Conservation (phyloP, 495 filamentous ascomycete species). For the Neurospora sublineolata region DNA sequence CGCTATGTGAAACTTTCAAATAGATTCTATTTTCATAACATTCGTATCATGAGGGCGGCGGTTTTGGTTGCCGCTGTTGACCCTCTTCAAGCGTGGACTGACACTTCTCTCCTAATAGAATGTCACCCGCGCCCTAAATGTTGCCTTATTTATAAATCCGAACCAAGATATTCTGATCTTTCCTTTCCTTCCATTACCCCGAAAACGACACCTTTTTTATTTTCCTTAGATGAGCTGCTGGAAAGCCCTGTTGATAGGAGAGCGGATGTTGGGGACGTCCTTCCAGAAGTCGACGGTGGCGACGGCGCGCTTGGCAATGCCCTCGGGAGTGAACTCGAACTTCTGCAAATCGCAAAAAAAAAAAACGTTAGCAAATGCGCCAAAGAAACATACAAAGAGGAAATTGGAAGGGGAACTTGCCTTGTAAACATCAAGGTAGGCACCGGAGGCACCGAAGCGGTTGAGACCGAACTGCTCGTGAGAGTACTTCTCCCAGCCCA, state of each 20-base stretch:
- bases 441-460: slow-evolving; percentile 90
- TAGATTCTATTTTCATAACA: not conserved
- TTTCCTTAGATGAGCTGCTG: slow-evolving; percentile 61
- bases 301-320: slow-evolving; percentile 85
- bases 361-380: slow-evolving; percentile 5
- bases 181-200: not conserved
- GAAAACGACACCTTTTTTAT: not conserved
- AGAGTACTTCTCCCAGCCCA: slow-evolving; percentile 94
- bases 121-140: not conserved
- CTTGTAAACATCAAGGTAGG: slow-evolving; percentile 96
- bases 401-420: slow-evolving; percentile 36
- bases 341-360: slow-evolving; percentile 46
- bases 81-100: not conserved
- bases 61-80: not conserved
- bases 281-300: slow-evolving; percentile 96
- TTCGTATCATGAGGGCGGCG: not conserved
- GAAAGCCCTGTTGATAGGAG: slow-evolving; percentile 91
- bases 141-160: not conserved
- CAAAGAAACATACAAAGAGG: not conserved
- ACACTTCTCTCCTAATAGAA: not conserved
- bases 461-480: slow-evolving; percentile 99
- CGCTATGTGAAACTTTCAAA: not conserved
- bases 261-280: slow-evolving; percentile 75
- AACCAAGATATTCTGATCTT: not conserved
- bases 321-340: slow-evolving; percentile 97